Base-by-base conservation (phyloP, 495 filamentous ascomycete genomes). In the Trichoderma erinaceum region DNA sequence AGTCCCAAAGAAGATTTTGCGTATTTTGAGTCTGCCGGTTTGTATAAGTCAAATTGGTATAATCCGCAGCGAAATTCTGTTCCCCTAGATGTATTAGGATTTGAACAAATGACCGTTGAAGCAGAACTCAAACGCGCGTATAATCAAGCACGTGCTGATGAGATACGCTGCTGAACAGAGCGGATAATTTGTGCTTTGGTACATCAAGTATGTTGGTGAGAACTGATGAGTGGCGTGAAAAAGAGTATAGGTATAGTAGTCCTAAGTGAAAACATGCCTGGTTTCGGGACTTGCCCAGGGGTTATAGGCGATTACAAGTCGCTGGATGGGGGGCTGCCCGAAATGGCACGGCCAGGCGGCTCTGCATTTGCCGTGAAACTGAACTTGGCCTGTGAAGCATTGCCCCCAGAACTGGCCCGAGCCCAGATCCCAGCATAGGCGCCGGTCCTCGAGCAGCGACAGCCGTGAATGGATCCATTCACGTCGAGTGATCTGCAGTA, bases 381-480 rank as follows among this genome's bases (percentile, higher is more conserved):
- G 48, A 52, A 5, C 48, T 38, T 38, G 35, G 35, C 35, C 35
- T 38, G 35, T 38, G 35, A 52, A n/a, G 48, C 21, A 52, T 18
- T 21, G 48, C 48, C 48, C 12, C 48, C 48, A 21, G 18, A 52
- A 23, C 8, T 21, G 18, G 48, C 46, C 46, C 15, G 7, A 3
- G 46, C 46, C 16, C 46, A 7, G 16, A 50, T 21, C 48, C 48
- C 48, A 52, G 48, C 48, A 21, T 11, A 10, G 44, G 11, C 27
- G 56, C 29, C 56, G 56, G 56, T 32, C 56, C 23, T 61, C 56
- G 56, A 61, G 56, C 25, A 61, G 56, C 56, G 56, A 61, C 12
- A 61, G 56, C 56, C 56, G 56, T 32, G 56, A 12, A 25, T 32
- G 25, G 56, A 61, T 11, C 11, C 56, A 29, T 61, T 32, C 56